These are phyloP conservation scores for Mucuna pruriens DNA, from an alignment of 306 rosid species.

Conservation along the genomic window DNA sequence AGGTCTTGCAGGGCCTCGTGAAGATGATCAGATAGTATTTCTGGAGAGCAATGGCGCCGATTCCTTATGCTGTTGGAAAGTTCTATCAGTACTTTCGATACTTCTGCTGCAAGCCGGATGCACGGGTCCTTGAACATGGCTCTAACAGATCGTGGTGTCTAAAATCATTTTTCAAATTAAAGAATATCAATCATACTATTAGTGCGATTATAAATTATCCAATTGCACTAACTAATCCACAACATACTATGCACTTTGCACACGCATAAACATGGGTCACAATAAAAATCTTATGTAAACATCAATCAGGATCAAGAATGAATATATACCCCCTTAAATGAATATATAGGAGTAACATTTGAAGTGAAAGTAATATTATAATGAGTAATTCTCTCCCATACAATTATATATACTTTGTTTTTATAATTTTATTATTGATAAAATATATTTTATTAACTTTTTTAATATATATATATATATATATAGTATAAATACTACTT, in stretches of 20 bases:
- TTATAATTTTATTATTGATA: no score
- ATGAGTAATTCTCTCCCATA: no score
- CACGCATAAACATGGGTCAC: background rate
- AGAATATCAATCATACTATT: background rate
- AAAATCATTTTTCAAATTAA: background rate
- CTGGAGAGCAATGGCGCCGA: conserved; percentile 89
- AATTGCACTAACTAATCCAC: background rate
- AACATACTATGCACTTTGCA: background rate
- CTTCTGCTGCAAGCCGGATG: conserved; percentile 71
- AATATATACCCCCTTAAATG: no score
- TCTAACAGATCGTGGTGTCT: conserved; percentile 85
- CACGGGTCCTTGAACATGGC: conserved; percentile 88
- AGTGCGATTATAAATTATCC: conserved; percentile 7
- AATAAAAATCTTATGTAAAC: background rate
- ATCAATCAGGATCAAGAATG: no score
- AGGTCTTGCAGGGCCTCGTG: conserved; percentile 90
- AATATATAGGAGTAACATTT: no score
- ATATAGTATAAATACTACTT: no score
- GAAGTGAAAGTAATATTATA: no score
- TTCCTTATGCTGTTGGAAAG: conserved; percentile 77
- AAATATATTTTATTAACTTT: no score
- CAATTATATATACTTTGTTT: no score
- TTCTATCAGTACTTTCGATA: conserved; percentile 77
- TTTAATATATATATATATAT: no score
- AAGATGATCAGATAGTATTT: conserved; percentile 90